These are phyloP conservation scores for Pseudogymnoascus pannorum DNA, from an alignment of 2,329 filamentous ascomycete species.

Conservation along the genomic window DNA sequence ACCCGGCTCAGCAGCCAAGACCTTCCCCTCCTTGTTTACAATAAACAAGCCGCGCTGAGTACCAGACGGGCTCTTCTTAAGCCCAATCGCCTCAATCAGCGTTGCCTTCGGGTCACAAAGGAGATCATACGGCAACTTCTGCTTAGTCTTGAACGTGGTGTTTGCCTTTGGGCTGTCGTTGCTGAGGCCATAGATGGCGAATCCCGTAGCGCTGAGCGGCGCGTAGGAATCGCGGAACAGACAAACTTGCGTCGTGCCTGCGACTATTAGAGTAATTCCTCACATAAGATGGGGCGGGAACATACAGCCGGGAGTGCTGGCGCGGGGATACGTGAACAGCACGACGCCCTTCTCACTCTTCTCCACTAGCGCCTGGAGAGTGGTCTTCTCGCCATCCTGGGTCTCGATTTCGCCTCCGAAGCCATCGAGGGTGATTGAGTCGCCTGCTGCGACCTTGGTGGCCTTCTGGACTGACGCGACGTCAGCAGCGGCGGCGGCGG, in stretches of 20 bases:
- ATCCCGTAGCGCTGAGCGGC: constrained; percentile 67
- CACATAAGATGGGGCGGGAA: constrained; percentile 20
- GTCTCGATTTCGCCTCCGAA: constrained; percentile 72
- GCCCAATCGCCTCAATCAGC: constrained; percentile 78
- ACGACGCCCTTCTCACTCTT: constrained; percentile 81
- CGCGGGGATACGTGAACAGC: constrained; percentile 92
- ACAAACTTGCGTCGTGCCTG: constrained; percentile 89
- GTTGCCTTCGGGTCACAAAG: constrained; percentile 72
- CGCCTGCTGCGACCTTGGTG: constrained; percentile 42
- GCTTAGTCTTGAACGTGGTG: constrained; percentile 85
- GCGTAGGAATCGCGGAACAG: constrained; percentile 83
- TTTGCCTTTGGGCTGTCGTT: constrained; percentile 85
- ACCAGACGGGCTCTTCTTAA: constrained; percentile 76
- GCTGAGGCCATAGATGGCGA: constrained; percentile 85
- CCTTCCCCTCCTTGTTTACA: constrained; percentile 72
- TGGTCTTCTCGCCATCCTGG: constrained; percentile 74
- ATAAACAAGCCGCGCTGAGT: constrained; percentile 85
- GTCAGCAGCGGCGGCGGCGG: constrained; percentile 18
- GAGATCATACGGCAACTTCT: constrained; percentile 80
- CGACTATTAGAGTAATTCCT: constrained; percentile 2
- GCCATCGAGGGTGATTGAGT: constrained; percentile 47
- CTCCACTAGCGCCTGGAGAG: constrained; percentile 71
- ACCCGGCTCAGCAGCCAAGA: constrained; percentile 67
- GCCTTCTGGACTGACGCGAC: constrained; percentile 14
- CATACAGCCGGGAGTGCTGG: constrained; percentile 91